These are phyloP conservation scores for Patellifolia procumbens DNA, from an alignment of 179 eudicot genomes.

Conservation along the genomic window DNA sequence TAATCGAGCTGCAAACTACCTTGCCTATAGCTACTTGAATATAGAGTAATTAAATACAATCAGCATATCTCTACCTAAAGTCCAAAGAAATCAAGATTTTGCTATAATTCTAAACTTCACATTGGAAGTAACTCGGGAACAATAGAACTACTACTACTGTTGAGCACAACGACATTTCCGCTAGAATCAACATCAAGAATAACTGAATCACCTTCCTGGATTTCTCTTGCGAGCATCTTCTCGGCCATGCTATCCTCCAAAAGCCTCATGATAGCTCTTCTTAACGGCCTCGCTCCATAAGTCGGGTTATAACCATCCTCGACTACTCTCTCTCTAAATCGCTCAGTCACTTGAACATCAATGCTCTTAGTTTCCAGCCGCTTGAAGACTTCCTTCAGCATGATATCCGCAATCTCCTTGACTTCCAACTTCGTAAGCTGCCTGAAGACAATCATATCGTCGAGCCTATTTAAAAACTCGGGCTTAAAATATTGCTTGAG, in stretches of 20 bases:
- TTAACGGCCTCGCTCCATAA: constrained; percentile 91
- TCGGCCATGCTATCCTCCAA: constrained; percentile 96
- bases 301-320: constrained; percentile 87
- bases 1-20: too few species aligned
- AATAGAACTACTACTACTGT: constrained; percentile 30
- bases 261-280: constrained; percentile 93
- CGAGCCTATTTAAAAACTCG: constrained; percentile 85
- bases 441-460: constrained; percentile 89
- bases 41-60: neutral
- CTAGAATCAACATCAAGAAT: constrained; percentile 49
- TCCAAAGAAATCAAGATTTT: neutral
- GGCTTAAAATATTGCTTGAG: constrained; percentile 83
- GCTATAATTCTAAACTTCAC: neutral
- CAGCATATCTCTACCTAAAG: neutral
- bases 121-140: neutral
- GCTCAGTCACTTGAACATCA: constrained; percentile 71
- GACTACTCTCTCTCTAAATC: constrained; percentile 66
- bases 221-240: constrained; percentile 80
- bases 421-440: constrained; percentile 85
- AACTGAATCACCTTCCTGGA: constrained; percentile 85
- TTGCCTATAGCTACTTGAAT: too few species aligned
- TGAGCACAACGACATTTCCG: constrained; percentile 53
- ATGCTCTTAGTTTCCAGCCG: constrained; percentile 66
- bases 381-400: constrained; percentile 84
- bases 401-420: constrained; percentile 88